phyloP scores from a whole-genome alignment of 2,329 filamentous ascomycete species.

The Aspergillus clavatus region DNA sequence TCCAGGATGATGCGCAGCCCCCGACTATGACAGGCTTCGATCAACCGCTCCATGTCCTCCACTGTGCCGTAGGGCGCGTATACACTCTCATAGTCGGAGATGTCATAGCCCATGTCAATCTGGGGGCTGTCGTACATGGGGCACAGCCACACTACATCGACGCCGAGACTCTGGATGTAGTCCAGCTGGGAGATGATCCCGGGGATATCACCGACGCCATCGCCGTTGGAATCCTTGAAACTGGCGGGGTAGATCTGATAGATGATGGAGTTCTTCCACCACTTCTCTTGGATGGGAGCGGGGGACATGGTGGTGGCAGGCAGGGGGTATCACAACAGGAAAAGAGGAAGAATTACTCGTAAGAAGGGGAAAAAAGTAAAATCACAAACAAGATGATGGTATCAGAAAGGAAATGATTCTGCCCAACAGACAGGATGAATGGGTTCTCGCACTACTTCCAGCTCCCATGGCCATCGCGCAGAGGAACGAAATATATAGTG shows the following conservation, averaged over 20 bases:
- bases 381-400: too few relatives aligned
- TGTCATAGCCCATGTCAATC: conserved; percentile 52
- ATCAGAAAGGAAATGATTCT: too few relatives aligned
- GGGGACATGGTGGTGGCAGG: conserved; percentile 8
- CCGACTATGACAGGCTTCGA: conserved; percentile 54
- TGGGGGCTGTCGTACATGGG: conserved; percentile 49
- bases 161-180: conserved; percentile 57
- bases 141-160: conserved; percentile 55
- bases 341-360: not conserved
- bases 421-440: too few relatives aligned
- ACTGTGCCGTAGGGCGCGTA: conserved; percentile 60
- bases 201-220: conserved; percentile 60
- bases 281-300: conserved; percentile 13
- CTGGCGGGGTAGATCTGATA: conserved; percentile 56
- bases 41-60: conserved; percentile 58
- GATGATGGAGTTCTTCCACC: conserved; percentile 38
- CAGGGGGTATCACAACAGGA: not conserved
- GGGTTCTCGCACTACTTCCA: too few relatives aligned
- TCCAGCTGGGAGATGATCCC: conserved; percentile 61
- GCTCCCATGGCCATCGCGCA: too few relatives aligned
- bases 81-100: conserved; percentile 59
- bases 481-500: not conserved
- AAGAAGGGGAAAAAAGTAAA: not conserved
- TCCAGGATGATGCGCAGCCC: conserved; percentile 69
- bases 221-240: conserved; percentile 47